Base-by-base conservation (phyloP, 116 monocot species). In the Cymodocea nodosa region DNA sequence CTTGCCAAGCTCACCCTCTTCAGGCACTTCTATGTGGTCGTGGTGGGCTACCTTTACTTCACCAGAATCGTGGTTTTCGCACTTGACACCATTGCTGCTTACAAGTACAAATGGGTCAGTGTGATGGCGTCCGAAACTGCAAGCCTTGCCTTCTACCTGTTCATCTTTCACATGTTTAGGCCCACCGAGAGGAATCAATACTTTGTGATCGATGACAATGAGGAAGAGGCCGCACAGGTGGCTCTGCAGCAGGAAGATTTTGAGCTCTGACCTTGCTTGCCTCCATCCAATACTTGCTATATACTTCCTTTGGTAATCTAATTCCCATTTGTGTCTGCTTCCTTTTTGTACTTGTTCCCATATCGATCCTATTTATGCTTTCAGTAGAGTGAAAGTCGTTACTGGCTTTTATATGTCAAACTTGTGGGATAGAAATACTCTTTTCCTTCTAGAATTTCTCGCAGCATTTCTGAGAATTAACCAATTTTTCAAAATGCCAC, bases 1-100 rank as follows among this genome's bases (percentile, higher is more conserved):
- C 68, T 78, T 1, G 54, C 48, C 30, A 78, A 78, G 51, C 73
- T 78, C 23, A 78, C 73, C 15, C 73, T 78, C 9, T 78, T 78
- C 69, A 20, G 73, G 51, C 68, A 78, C 30, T 78, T 64, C 73
- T 78, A 78, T 22, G 60, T 73, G 6, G 78, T 73, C 4, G 73
- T 73, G 16, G 69, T 78, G 13, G 62, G 73, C 48, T 78, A 78
- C 64, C 57, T 78, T 0, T 78, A 78, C 59, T 78, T 78, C 64
- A 78, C 78, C 0, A 67, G 77, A 57, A 64, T 78, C 16, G 69
- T 69, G 15, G 73, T 78, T 37, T 72, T 40, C 37, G 78, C 68
- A 3, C 64, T 73, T 14, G 57, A 56, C 24, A 59, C 73, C 2
- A 37, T 73, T 20, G n/a, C 64, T 17, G 18, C 49, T 0, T 78